These are phyloP conservation scores for Pisolithus microcarpus DNA, from an alignment of 768 basidiomycete genomes.

Conservation along the genomic window DNA sequence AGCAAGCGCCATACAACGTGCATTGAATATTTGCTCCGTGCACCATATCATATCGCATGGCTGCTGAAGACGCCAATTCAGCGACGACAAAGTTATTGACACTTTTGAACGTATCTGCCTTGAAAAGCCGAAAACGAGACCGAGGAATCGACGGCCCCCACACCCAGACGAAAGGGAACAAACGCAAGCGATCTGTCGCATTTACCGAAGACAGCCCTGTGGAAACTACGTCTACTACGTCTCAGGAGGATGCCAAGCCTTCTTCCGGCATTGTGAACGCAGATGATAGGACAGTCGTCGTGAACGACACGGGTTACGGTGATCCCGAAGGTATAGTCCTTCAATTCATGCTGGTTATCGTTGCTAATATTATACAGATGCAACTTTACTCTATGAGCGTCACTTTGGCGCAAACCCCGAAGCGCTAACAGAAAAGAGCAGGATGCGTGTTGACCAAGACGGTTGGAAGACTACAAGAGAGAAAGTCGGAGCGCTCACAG, in stretches of 20 bases:
- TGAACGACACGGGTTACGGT: conserved; percentile 26
- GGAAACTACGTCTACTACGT: background rate
- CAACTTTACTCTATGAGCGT: conserved; percentile 50
- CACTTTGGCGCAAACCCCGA: conserved; percentile 65
- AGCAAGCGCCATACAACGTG: too few species aligned
- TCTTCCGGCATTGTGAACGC: conserved; percentile 15
- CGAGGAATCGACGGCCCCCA: conserved; percentile 29
- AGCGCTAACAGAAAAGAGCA: conserved; percentile 42
- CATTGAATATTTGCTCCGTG: too few species aligned
- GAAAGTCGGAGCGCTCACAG: conserved; percentile 46
- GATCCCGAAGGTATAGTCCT: conserved; percentile 11
- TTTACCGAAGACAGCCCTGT: conserved; percentile 19
- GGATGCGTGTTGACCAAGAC: conserved; percentile 45
- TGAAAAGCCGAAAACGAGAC: conserved; percentile 58
- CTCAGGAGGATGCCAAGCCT: background rate
- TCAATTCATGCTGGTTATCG: background rate
- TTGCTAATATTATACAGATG: conserved; percentile 3
- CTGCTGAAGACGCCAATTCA: conserved; percentile 34
- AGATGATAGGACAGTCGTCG: conserved; percentile 23
- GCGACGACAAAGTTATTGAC: conserved; percentile 79
- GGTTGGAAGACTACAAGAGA: conserved; percentile 50
- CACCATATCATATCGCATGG: conserved; percentile 7
- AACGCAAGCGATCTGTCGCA: conserved; percentile 39
- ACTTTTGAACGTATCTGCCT: conserved; percentile 82
- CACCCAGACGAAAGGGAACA: conserved; percentile 61